Conservation (phyloP, 257 asterid species). For the Anisodus tanguticus region DNA sequence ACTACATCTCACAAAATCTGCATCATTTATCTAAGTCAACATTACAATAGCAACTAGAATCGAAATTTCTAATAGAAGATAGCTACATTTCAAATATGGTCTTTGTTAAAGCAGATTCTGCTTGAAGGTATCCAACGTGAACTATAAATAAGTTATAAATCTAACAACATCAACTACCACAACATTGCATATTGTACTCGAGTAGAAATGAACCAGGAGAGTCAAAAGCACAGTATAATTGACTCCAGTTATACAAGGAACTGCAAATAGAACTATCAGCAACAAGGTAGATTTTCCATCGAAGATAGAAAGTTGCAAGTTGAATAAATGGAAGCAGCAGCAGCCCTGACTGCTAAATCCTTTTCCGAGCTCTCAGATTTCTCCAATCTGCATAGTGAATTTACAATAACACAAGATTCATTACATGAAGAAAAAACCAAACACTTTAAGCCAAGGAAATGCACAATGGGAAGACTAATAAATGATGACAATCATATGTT, state of each 20-base stretch:
- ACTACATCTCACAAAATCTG: neutral
- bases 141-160: neutral
- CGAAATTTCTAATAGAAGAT: neutral
- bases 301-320: constrained; percentile 82
- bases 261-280: constrained; percentile 31
- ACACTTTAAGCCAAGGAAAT: neutral
- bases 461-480: neutral
- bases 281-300: constrained; percentile 54
- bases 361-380: constrained; percentile 50
- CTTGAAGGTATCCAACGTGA: neutral
- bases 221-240: constrained; percentile 16
- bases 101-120: constrained; percentile 3
- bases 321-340: constrained; percentile 94
- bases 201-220: neutral
- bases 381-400: constrained; percentile 51
- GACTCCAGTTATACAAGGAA: neutral
- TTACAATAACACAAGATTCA: neutral
- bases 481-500: neutral
- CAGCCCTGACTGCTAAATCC: constrained; percentile 74
- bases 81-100: neutral
- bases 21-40: neutral
- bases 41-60: neutral
- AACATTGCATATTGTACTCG: constrained; percentile 13
- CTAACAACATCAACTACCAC: constrained; percentile 16
- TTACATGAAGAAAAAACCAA: neutral